phyloP scores from a whole-genome alignment of 331 rosid genomes.

The Stylosanthes scabra region DNA sequence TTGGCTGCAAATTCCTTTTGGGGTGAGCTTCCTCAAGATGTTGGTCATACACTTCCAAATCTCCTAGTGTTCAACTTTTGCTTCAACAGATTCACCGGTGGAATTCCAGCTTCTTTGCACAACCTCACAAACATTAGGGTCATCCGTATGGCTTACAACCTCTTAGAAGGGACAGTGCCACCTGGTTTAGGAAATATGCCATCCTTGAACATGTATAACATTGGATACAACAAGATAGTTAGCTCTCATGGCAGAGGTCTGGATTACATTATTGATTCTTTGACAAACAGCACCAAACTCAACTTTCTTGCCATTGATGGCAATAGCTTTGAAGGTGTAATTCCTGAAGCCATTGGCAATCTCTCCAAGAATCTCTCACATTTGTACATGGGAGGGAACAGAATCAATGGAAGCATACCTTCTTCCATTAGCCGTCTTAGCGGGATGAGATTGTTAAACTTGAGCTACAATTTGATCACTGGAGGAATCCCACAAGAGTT shows the following conservation, averaged over 20 bases:
- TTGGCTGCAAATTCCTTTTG: slow-evolving; percentile 66
- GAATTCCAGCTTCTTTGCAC: slow-evolving; percentile 72
- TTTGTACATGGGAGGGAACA: slow-evolving; percentile 76
- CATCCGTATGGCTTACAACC: slow-evolving; percentile 61
- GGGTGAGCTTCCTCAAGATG: slow-evolving; percentile 75
- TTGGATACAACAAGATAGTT: slow-evolving; percentile 60
- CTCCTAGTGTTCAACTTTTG: slow-evolving; percentile 60
- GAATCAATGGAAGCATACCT: slow-evolving; percentile 68
- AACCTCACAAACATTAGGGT: slow-evolving; percentile 64
- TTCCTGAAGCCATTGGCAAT: slow-evolving; percentile 75
- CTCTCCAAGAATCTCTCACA: slow-evolving; percentile 59
- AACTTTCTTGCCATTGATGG: slow-evolving; percentile 67
- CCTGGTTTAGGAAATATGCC: slow-evolving; percentile 81
- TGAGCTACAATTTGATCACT: slow-evolving; percentile 59
- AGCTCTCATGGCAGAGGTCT: slow-evolving; percentile 47
- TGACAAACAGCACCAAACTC: slow-evolving; percentile 64
- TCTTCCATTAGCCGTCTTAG: slow-evolving; percentile 59
- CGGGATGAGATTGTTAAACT: slow-evolving; percentile 59
- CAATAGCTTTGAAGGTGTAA: slow-evolving; percentile 63
- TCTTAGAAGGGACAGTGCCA: slow-evolving; percentile 72
- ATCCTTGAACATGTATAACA: slow-evolving; percentile 65
- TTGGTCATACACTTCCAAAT: slow-evolving; percentile 69
- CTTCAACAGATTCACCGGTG: slow-evolving; percentile 66
- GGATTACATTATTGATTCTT: slow-evolving; percentile 59
- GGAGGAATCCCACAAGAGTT: slow-evolving; percentile 73